Evolutionary conservation across 2,329 filamentous ascomycete genomes (phyloP).

Genomic region (Amesomyces nigricolor): DNA sequence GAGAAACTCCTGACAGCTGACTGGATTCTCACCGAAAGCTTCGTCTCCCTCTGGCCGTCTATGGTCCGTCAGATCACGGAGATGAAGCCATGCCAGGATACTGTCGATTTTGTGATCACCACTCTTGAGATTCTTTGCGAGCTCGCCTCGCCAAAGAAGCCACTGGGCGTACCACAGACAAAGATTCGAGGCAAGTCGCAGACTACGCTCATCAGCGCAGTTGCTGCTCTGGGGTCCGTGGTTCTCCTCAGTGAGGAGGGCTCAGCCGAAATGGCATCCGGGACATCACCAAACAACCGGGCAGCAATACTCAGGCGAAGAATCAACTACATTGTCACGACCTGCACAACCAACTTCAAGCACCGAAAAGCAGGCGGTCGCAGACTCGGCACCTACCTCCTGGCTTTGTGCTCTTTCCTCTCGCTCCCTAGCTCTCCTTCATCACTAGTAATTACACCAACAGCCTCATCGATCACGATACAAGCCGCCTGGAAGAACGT

Average conservation of each 20-base stretch:
- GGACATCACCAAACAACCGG: background rate
- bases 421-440: too few relatives aligned
- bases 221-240: slow-evolving; percentile 38
- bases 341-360: slow-evolving; percentile 27
- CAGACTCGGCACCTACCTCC: slow-evolving; percentile 23
- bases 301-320: slow-evolving; percentile 18
- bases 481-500: slow-evolving; percentile 21
- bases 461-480: too few relatives aligned
- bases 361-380: slow-evolving; percentile 16
- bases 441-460: too few relatives aligned
- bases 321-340: slow-evolving; percentile 29
- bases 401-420: slow-evolving; percentile 23
- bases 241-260: slow-evolving; percentile 29
- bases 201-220: slow-evolving; percentile 38
- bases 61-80: slow-evolving; percentile 34
- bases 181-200: slow-evolving; percentile 25
- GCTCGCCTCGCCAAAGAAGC: slow-evolving; percentile 14
- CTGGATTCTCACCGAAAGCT: slow-evolving; percentile 41
- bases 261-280: background rate
- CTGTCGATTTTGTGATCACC: slow-evolving; percentile 33
- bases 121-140: slow-evolving; percentile 32
- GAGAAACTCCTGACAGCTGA: slow-evolving; percentile 33
- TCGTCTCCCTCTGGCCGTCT: slow-evolving; percentile 38
- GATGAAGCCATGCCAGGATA: slow-evolving; percentile 29
- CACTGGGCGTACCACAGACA: slow-evolving; percentile 13